Conservation (phyloP, 352 stramenopile species). For the Ophiocytium majus region DNA sequence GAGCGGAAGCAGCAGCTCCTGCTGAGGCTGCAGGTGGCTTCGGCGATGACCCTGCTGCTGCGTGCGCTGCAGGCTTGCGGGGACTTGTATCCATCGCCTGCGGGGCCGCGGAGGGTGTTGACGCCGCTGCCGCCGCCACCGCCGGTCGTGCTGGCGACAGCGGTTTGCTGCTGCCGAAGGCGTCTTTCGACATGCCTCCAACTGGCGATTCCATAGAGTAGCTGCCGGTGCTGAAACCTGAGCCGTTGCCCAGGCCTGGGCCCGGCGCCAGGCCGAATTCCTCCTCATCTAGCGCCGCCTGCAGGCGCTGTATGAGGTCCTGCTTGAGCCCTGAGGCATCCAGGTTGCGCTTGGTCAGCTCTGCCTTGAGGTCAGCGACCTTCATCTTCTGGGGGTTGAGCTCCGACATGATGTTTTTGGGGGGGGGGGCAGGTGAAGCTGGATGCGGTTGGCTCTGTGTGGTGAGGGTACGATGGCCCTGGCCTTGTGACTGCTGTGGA, state of each 20-base stretch:
- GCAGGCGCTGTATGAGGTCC: constrained; percentile 50
- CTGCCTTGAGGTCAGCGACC: constrained; percentile 55
- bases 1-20: not conserved
- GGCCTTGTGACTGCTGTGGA: too few species aligned
- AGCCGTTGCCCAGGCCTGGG: not conserved
- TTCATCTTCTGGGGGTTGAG: constrained; percentile 28
- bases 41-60: not conserved
- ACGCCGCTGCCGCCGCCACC: not conserved
- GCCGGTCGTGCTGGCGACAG: not conserved
- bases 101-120: too few species aligned
- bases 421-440: too few species aligned
- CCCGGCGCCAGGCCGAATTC: constrained; percentile 32
- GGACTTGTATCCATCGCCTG: not conserved
- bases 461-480: too few species aligned
- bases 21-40: not conserved
- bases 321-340: constrained; percentile 53
- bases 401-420: constrained; percentile 14
- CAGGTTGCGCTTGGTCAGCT: constrained; percentile 50
- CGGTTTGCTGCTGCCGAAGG: not conserved
- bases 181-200: not conserved
- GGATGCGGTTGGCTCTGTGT: too few species aligned
- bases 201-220: not conserved
- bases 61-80: not conserved
- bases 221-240: not conserved
- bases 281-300: constrained; percentile 49